These are phyloP conservation scores for Rubroboletus satanas DNA, from an alignment of 768 basidiomycete genomes.

Conservation along the genomic window DNA sequence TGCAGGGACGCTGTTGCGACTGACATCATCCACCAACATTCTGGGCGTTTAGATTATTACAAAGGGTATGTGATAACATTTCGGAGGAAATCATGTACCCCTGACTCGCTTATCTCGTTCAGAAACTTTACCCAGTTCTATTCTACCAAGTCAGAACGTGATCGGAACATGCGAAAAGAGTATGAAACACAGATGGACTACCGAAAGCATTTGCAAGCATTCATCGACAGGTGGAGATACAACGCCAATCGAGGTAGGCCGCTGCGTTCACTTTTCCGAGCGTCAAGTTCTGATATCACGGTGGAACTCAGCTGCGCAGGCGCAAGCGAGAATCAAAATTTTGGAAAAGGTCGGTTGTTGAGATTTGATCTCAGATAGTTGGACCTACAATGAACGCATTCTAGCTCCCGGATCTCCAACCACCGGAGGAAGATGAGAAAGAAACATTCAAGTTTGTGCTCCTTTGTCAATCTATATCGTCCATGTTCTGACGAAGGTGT, in stretches of 20 bases:
- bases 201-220: conserved; percentile 91
- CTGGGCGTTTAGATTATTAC: conserved; percentile 90
- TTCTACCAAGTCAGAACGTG: conserved; percentile 94
- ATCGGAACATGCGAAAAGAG: conserved; percentile 86
- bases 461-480: background rate
- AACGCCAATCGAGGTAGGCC: conserved; percentile 85
- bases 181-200: conserved; percentile 97
- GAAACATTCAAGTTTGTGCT: conserved; percentile 79
- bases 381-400: background rate
- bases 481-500: background rate
- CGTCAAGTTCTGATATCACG: conserved; percentile 1
- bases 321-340: conserved; percentile 74
- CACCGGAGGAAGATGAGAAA: conserved; percentile 88
- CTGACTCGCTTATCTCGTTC: conserved; percentile 1
- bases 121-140: conserved; percentile 99
- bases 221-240: conserved; percentile 98
- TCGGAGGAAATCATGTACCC: background rate
- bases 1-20: conserved; percentile 89
- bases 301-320: conserved; percentile 68
- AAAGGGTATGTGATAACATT: conserved; percentile 60
- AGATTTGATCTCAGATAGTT: background rate
- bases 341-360: conserved; percentile 58
- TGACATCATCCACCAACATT: conserved; percentile 97
- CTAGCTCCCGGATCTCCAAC: conserved; percentile 87
- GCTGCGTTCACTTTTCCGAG: background rate